Conservation (phyloP, 179 eudicot species). For the Patellifolia procumbens region DNA sequence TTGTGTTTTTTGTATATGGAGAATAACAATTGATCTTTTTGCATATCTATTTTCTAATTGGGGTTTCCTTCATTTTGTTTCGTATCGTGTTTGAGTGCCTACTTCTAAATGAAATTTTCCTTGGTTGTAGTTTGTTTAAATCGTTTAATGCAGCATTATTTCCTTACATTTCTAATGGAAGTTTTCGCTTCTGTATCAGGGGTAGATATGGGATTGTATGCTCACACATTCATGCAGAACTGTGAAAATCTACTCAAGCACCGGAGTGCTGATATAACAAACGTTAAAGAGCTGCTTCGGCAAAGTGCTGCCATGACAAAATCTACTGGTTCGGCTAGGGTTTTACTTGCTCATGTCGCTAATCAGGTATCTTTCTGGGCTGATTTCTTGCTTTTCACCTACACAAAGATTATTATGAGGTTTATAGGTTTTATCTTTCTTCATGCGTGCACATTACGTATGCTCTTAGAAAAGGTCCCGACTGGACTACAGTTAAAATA, state of each 20-base stretch:
- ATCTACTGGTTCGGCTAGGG: constrained; percentile 73
- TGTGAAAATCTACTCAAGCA: constrained; percentile 48
- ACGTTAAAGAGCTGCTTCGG: constrained; percentile 51
- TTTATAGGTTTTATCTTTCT: background rate
- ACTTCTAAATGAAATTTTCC: background rate
- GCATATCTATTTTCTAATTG: background rate
- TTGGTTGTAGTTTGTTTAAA: background rate
- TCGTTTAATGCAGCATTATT: too few species aligned
- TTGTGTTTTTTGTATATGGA: too few species aligned
- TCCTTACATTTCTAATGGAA: constrained; percentile 2
- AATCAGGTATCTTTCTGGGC: constrained; percentile 48
- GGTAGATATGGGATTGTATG: constrained; percentile 57
- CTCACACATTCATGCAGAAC: constrained; percentile 61
- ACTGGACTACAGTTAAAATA: background rate
- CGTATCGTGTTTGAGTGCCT: background rate
- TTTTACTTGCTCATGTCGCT: constrained; percentile 69
- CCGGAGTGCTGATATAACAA: constrained; percentile 30
- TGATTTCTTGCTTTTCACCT: background rate
- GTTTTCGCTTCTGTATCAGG: constrained; percentile 43
- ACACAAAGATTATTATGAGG: background rate
- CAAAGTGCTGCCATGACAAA: constrained; percentile 48
- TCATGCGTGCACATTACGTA: background rate
- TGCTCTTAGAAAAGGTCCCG: background rate
- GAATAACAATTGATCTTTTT: too few species aligned
- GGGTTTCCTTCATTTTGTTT: constrained; percentile 13